These are phyloP conservation scores for Aquilaria malaccensis DNA, from an alignment of 345 rosid species.

Conservation along the genomic window DNA sequence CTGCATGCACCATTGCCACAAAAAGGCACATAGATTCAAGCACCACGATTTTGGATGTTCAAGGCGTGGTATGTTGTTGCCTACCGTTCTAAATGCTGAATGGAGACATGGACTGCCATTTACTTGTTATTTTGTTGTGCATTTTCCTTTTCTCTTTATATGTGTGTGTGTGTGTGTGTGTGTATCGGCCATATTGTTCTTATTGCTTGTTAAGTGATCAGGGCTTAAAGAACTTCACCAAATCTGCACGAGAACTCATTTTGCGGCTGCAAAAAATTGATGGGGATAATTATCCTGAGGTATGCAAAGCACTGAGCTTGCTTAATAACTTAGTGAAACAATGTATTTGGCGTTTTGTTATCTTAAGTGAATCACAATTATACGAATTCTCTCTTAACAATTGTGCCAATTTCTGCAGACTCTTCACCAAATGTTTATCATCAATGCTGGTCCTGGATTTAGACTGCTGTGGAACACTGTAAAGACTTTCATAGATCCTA, in stretches of 20 bases:
- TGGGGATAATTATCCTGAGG: slow-evolving; percentile 99
- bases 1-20: slow-evolving; percentile 84
- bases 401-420: slow-evolving; percentile 51
- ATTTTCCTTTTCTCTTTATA: background rate
- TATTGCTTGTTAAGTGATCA: slow-evolving; percentile 24
- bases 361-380: background rate
- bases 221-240: slow-evolving; percentile 85
- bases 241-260: slow-evolving; percentile 91
- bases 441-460: slow-evolving; percentile 94
- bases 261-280: slow-evolving; percentile 90
- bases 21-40: slow-evolving; percentile 95
- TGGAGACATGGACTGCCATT: slow-evolving; percentile 1
- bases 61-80: slow-evolving; percentile 73
- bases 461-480: slow-evolving; percentile 85
- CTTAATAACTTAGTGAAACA: background rate
- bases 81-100: background rate
- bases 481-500: slow-evolving; percentile 91
- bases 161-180: background rate
- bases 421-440: slow-evolving; percentile 96
- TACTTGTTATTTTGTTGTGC: background rate
- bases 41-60: slow-evolving; percentile 97
- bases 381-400: background rate
- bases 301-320: slow-evolving; percentile 16
- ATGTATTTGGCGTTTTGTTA: background rate
- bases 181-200: background rate